A percentile compares a stretch with the other conserved stretches of the same genome.
Evolutionary conservation across 768 basidiomycete genomes (phyloP).

Genomic region (Termitomyces sp.): DNA sequence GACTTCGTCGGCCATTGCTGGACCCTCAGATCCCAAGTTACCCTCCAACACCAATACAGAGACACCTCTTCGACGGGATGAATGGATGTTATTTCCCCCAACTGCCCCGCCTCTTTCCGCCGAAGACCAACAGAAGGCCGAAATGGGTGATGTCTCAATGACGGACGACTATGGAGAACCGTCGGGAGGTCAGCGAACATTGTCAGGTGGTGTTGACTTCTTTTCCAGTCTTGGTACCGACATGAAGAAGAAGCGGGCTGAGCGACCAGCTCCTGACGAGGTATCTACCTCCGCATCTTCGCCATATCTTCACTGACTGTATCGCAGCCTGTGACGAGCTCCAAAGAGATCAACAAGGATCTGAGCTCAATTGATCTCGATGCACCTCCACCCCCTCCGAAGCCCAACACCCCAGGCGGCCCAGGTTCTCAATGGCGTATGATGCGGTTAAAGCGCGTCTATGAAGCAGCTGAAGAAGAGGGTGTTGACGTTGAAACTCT

Average conservation of each 20-base stretch:
- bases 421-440: conserved; percentile 96
- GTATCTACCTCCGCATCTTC: conserved; percentile 28
- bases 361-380: conserved; percentile 41
- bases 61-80: conserved; percentile 59
- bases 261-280: conserved; percentile 67
- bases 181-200: conserved; percentile 36
- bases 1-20: conserved; percentile 49
- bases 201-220: conserved; percentile 71
- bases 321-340: conserved; percentile 53
- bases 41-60: conserved; percentile 44
- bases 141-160: conserved; percentile 41
- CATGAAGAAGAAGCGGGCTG: conserved; percentile 51
- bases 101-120: conserved; percentile 22
- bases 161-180: conserved; percentile 64
- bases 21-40: conserved; percentile 39
- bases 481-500: conserved; percentile 66
- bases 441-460: conserved; percentile 89
- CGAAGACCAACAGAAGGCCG: conserved; percentile 18
- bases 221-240: conserved; percentile 86
- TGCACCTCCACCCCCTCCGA: conserved; percentile 35
- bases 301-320: conserved; percentile 1
- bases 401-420: conserved; percentile 69
- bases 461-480: conserved; percentile 89
- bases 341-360: conserved; percentile 57
- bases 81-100: conserved; percentile 81